Evolutionary conservation across 2,329 filamentous ascomycete genomes (phyloP).

Genomic region (Aspergillus luchuensis): DNA sequence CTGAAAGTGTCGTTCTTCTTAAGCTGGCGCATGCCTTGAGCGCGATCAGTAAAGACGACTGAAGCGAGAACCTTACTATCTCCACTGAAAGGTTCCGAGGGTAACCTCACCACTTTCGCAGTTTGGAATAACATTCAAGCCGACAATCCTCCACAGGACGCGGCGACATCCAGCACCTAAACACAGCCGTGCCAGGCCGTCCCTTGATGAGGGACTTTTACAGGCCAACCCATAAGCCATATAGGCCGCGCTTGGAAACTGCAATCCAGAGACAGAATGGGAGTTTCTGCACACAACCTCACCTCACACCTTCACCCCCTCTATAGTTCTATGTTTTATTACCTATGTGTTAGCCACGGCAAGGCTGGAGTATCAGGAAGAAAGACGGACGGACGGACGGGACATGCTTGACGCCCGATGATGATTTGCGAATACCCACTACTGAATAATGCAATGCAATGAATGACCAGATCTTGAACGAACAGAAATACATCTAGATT

Average conservation of each 20-base stretch:
- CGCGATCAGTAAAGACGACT: conserved; percentile 46
- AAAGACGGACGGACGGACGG: background rate
- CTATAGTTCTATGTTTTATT: background rate
- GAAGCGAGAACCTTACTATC: conserved; percentile 19
- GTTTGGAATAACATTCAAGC: background rate
- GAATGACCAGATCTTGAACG: background rate
- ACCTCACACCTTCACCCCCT: background rate
- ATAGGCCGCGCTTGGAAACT: background rate
- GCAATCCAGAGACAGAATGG: background rate
- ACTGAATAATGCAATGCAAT: conserved; percentile 1
- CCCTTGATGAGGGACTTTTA: background rate
- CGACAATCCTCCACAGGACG: background rate
- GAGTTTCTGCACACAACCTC: background rate
- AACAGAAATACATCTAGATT: too few relatives aligned
- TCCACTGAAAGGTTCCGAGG: background rate
- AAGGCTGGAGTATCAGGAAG: background rate
- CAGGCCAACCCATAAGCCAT: background rate
- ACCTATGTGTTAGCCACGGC: background rate
- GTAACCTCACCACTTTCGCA: background rate
- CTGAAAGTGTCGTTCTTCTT: conserved; percentile 90
- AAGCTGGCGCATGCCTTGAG: conserved; percentile 61
- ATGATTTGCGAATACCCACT: background rate
- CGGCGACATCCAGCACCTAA: background rate
- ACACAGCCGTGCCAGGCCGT: background rate
- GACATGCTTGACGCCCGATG: background rate